Evolutionary conservation across 108 stramenopile species (phyloP).

Genomic region (Cyclotella sp.): DNA sequence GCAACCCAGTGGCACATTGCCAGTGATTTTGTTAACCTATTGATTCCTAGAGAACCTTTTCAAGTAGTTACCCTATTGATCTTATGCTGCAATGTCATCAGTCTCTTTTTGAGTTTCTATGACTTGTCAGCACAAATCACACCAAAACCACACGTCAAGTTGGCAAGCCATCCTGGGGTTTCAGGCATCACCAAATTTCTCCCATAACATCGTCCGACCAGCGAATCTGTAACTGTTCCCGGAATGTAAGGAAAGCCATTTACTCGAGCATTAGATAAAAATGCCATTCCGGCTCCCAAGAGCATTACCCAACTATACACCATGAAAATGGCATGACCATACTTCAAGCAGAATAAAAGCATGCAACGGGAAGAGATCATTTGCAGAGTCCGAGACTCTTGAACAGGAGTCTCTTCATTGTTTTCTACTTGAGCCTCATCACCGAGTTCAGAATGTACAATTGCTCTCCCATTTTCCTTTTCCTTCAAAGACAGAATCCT

Average conservation of each 20-base stretch:
- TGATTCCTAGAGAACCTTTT: too few species aligned
- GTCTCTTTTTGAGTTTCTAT: too few species aligned
- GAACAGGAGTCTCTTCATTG: too few species aligned
- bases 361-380: background rate
- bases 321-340: background rate
- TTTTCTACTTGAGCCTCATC: too few species aligned
- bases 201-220: background rate
- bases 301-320: background rate
- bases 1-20: too few species aligned
- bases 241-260: background rate
- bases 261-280: background rate
- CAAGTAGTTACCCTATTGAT: too few species aligned
- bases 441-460: background rate
- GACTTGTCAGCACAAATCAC: background rate
- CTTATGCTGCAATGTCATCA: too few species aligned
- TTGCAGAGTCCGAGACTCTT: too few species aligned
- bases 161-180: background rate
- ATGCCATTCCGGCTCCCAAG: background rate
- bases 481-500: background rate
- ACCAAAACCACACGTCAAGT: background rate
- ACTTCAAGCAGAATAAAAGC: background rate
- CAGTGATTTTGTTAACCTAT: too few species aligned
- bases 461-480: background rate
- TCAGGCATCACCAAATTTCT: background rate
- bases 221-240: background rate